phyloP scores from a whole-genome alignment of 1,139 yeast genomes.

The Eremothecium cymbalariae region DNA sequence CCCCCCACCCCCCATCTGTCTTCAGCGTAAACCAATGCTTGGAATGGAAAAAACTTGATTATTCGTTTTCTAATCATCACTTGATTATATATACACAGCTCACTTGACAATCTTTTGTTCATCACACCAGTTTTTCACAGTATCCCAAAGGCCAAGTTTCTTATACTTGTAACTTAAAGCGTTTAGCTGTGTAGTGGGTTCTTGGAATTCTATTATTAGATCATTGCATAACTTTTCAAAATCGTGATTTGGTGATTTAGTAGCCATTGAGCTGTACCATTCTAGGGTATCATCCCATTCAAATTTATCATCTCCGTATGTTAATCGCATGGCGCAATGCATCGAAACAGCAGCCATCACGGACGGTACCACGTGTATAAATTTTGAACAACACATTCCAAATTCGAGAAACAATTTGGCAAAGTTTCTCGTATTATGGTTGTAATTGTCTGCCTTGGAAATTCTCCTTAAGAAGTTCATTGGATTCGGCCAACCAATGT shows the following conservation, averaged over 20 bases:
- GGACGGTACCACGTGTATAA: conserved; percentile 73
- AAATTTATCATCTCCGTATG: conserved; percentile 30
- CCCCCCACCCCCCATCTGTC: too few species aligned
- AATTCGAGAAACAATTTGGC: conserved; percentile 86
- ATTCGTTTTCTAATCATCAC: too few species aligned
- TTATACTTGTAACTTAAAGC: conserved; percentile 23
- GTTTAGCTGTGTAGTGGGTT: conserved; percentile 25
- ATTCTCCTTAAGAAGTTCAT: conserved; percentile 88
- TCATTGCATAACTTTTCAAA: conserved; percentile 20
- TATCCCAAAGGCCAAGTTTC: conserved; percentile 16
- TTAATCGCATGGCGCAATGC: conserved; percentile 73
- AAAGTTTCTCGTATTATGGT: conserved; percentile 77
- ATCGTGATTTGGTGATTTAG: conserved; percentile 16
- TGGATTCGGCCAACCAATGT: conserved; percentile 86
- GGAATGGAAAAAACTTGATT: too few species aligned
- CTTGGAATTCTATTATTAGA: conserved; percentile 21
- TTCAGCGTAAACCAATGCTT: too few species aligned
- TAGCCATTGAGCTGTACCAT: conserved; percentile 77
- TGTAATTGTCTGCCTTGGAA: conserved; percentile 91
- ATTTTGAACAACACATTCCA: conserved; percentile 67
- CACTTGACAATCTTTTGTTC: conserved; percentile 4
- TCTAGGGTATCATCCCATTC: conserved; percentile 73
- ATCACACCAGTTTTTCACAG: conserved; percentile 16
- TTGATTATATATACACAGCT: too few species aligned
- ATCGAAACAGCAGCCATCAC: conserved; percentile 83